These are phyloP conservation scores for Piper longum DNA, from an alignment of 164 flowering plant genomes.

Conservation along the genomic window DNA sequence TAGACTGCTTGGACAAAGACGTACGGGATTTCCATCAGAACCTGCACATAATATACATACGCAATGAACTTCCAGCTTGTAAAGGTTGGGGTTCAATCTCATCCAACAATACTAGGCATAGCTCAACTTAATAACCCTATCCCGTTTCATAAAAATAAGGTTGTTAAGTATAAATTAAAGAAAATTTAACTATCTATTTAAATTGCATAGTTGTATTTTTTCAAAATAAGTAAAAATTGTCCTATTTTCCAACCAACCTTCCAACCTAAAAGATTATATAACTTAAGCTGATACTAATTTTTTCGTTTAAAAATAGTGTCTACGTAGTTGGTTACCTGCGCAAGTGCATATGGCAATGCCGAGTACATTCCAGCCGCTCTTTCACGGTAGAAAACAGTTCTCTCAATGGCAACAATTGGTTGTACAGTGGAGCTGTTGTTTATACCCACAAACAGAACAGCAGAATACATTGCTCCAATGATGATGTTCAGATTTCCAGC, in stretches of 20 bases:
- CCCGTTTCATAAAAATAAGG: too few species aligned
- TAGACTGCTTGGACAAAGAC: slow-evolving; percentile 23
- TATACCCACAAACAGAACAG: slow-evolving; percentile 66
- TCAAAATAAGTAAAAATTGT: too few species aligned
- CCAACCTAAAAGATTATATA: too few species aligned
- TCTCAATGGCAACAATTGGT: slow-evolving; percentile 70
- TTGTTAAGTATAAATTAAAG: too few species aligned
- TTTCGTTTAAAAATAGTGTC: too few species aligned
- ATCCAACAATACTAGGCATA: too few species aligned
- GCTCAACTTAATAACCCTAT: too few species aligned
- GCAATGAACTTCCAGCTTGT: too few species aligned
- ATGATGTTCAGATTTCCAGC: slow-evolving; percentile 39
- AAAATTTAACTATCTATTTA: too few species aligned
- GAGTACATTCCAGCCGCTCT: slow-evolving; percentile 95
- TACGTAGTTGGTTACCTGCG: slow-evolving; percentile 42
- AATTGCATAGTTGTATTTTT: too few species aligned
- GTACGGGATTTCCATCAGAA: slow-evolving; percentile 27
- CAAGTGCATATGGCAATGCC: slow-evolving; percentile 75
- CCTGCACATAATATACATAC: slow-evolving; percentile 8
- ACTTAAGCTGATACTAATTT: background rate
- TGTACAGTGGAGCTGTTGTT: slow-evolving; percentile 72
- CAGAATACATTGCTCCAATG: slow-evolving; percentile 76
- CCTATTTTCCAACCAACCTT: too few species aligned
- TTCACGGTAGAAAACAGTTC: slow-evolving; percentile 85
- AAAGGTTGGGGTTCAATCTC: too few species aligned